phyloP scores from a whole-genome alignment of 192 early-diverging fungal species.

The Backusella macrospora region DNA sequence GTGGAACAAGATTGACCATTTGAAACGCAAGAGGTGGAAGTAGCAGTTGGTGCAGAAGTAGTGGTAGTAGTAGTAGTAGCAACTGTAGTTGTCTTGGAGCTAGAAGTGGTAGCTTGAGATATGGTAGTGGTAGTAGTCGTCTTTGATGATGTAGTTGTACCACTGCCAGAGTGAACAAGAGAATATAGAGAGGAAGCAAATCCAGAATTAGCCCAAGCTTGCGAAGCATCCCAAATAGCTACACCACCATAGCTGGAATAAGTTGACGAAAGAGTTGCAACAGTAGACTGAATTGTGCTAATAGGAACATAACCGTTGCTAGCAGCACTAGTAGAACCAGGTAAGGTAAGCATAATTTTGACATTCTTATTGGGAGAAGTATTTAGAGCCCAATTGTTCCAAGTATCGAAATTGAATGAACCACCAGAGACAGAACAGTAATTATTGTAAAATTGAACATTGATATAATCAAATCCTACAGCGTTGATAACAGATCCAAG shows the following conservation, averaged over 20 bases:
- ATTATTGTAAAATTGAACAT: slow-evolving; percentile 86
- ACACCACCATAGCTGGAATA: slow-evolving; percentile 72
- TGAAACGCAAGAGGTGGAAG: slow-evolving; percentile 12
- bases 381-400: slow-evolving; percentile 67
- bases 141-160: neutral
- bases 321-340: slow-evolving; percentile 65
- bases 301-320: slow-evolving; percentile 62
- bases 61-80: neutral
- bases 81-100: no score
- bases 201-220: slow-evolving; percentile 54
- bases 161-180: slow-evolving; percentile 24
- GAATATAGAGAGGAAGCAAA: slow-evolving; percentile 31
- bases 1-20: slow-evolving; percentile 48
- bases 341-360: slow-evolving; percentile 66
- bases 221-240: slow-evolving; percentile 77
- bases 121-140: neutral
- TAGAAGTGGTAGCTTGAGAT: neutral
- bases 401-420: slow-evolving; percentile 75
- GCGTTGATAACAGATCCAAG: slow-evolving; percentile 58
- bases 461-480: slow-evolving; percentile 67
- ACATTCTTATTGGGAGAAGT: slow-evolving; percentile 65
- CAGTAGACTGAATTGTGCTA: slow-evolving; percentile 50
- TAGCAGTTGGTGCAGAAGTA: neutral
- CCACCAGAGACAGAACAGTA: slow-evolving; percentile 58
- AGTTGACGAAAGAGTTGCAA: slow-evolving; percentile 37